These are phyloP conservation scores for Nigrograna mackinnonii DNA, from an alignment of 2,329 filamentous ascomycete genomes.

Conservation along the genomic window DNA sequence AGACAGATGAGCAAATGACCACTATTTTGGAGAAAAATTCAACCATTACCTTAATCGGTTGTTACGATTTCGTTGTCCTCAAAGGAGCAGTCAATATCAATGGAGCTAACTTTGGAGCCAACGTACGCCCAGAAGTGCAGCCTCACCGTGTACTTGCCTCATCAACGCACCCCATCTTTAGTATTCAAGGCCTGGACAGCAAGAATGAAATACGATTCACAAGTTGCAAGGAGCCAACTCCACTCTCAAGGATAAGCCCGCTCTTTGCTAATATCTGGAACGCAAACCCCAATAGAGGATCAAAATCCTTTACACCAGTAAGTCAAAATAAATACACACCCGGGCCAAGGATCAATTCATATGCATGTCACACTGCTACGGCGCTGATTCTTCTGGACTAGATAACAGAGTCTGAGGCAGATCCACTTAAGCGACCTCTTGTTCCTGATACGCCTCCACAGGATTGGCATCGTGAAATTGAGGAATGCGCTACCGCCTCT, in stretches of 20 bases:
- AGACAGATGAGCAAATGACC: slow-evolving; percentile 26
- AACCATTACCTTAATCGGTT: slow-evolving; percentile 57
- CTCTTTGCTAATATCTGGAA: slow-evolving; percentile 71
- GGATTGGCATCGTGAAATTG: slow-evolving; percentile 52
- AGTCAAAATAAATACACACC: slow-evolving; percentile 5
- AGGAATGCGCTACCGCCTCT: slow-evolving; percentile 37
- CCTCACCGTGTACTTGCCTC: slow-evolving; percentile 65
- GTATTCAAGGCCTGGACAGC: slow-evolving; percentile 62
- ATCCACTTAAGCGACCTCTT: slow-evolving; percentile 30
- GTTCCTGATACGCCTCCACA: slow-evolving; percentile 60
- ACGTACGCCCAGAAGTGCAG: slow-evolving; percentile 13
- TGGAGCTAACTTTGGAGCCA: slow-evolving; percentile 63
- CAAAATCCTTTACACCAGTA: slow-evolving; percentile 20
- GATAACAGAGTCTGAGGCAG: slow-evolving; percentile 30
- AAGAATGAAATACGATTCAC: slow-evolving; percentile 51
- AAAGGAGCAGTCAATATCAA: slow-evolving; percentile 67
- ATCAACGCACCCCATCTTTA: slow-evolving; percentile 70
- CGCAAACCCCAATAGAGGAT: slow-evolving; percentile 39
- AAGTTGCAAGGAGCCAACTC: slow-evolving; percentile 51
- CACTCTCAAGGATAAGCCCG: slow-evolving; percentile 65
- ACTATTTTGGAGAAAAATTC: slow-evolving; percentile 34
- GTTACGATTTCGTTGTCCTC: slow-evolving; percentile 66
- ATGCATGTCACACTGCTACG: background rate
- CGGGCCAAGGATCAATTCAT: too few species aligned
- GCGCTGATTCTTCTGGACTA: slow-evolving; percentile 4